phyloP scores from a whole-genome alignment of 768 basidiomycete species.

The Agaricus subrufescens region DNA sequence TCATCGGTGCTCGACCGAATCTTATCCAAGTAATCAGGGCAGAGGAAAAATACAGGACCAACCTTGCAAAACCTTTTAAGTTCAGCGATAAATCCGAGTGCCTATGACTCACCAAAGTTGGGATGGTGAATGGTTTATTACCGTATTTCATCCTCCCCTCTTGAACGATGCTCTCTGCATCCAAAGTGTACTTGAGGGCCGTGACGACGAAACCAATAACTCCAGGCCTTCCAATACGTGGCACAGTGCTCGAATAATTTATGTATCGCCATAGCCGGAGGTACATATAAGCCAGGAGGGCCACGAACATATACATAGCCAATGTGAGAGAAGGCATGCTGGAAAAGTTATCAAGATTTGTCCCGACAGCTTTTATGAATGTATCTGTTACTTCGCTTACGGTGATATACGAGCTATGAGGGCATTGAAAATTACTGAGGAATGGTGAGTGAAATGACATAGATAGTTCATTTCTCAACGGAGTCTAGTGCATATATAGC shows the following conservation, averaged over 20 bases:
- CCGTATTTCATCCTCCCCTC: conserved; percentile 20
- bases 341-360: background rate
- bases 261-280: conserved; percentile 22
- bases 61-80: conserved; percentile 14
- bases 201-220: conserved; percentile 29
- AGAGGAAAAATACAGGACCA: conserved; percentile 29
- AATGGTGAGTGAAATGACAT: background rate
- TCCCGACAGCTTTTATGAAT: background rate
- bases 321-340: conserved; percentile 2
- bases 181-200: conserved; percentile 28
- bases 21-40: conserved; percentile 25
- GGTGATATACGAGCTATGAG: too few species aligned
- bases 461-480: too few species aligned
- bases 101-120: conserved; percentile 23
- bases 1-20: conserved; percentile 28
- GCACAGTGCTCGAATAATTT: conserved; percentile 25
- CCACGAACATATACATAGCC: conserved; percentile 14
- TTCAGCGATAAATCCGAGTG: background rate
- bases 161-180: conserved; percentile 23
- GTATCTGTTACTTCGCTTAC: background rate
- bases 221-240: conserved; percentile 28
- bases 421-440: background rate
- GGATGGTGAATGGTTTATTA: conserved; percentile 16
- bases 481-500: too few species aligned
- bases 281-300: conserved; percentile 12